phyloP scores from a whole-genome alignment of 2,329 filamentous ascomycete species.

The Claviceps africana region DNA sequence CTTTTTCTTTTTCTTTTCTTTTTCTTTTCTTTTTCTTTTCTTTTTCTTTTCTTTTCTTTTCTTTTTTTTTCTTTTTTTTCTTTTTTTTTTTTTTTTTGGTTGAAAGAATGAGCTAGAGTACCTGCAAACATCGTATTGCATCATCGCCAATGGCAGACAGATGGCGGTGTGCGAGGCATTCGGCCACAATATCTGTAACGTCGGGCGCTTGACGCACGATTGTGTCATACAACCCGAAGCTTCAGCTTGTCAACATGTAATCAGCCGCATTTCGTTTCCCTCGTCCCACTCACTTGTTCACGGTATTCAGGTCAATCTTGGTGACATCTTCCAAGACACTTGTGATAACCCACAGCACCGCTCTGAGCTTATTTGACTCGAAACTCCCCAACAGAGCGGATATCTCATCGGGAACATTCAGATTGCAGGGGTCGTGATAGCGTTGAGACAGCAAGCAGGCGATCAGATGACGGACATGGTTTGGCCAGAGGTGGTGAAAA shows the following conservation, averaged over 20 bases:
- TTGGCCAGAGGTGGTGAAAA: conserved; percentile 53
- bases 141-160: conserved; percentile 32
- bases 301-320: conserved; percentile 50
- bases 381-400: conserved; percentile 34
- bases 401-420: conserved; percentile 23
- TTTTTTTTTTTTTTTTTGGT: neutral
- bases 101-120: conserved; percentile 14
- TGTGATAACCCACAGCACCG: conserved; percentile 47
- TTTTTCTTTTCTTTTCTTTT: too few species aligned
- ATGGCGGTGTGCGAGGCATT: conserved; percentile 16
- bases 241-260: conserved; percentile 10
- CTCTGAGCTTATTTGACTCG: conserved; percentile 33
- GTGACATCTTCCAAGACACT: conserved; percentile 22
- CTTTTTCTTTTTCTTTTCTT: neutral
- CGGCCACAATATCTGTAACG: conserved; percentile 25
- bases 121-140: conserved; percentile 47
- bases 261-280: neutral
- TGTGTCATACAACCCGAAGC: conserved; percentile 24
- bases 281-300: conserved; percentile 33
- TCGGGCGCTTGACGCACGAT: conserved; percentile 28
- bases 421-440: conserved; percentile 9
- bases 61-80: too few species aligned
- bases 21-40: neutral
- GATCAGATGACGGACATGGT: conserved; percentile 46
- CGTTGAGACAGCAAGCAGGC: conserved; percentile 34